Base-by-base conservation (phyloP, 495 filamentous ascomycete species). In the Bathelium albidoporum region DNA sequence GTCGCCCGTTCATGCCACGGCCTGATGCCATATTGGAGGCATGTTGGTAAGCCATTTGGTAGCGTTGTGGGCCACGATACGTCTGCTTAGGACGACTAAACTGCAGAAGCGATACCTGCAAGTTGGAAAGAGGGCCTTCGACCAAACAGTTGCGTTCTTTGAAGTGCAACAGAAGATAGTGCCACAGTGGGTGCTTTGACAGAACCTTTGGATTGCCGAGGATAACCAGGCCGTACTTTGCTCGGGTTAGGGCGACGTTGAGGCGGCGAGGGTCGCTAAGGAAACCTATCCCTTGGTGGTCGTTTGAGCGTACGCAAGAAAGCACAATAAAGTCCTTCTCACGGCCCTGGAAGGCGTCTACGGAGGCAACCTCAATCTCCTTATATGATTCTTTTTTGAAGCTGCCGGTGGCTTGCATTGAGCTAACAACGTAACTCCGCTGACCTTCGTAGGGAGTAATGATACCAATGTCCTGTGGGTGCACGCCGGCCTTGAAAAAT, bases 321-420 rank as follows among this genome's bases (percentile, higher is more conserved):
- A 97, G 81, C 31, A 99, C 92, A 66, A 99, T 97, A 72, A 95
- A 99, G 69, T 99, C 94, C 78, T 99, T 99, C 77, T 99, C 94
- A 76, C 94, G 88, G 22, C 94, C 94, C 74, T 99, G 94, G 82
- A 99, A 99, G 20, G 94, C 94, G 81, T 97, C 94, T 28, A 99
- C 94, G 0, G 93, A 97, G 18, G 94, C 94, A 60, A 97, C 95
- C 73, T 99, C 94, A 62, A 99, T 92, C 73, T 99, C 94, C 78
- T 97, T 97, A 80, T 99, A 99, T 58, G 87, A 85, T 71, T 99
- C 94, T 76, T 99, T 99, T 78, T 94, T 95, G 81, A 96, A 96
- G 1, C 88, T 94, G 24, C 94, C 94, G 39, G 86, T 95, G 63
- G 92, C 89, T 75, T 97, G 95, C 94, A 99, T 99, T 9, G 93